phyloP scores from a whole-genome alignment of 2,329 filamentous ascomycete species.

The Ciborinia camelliae region DNA sequence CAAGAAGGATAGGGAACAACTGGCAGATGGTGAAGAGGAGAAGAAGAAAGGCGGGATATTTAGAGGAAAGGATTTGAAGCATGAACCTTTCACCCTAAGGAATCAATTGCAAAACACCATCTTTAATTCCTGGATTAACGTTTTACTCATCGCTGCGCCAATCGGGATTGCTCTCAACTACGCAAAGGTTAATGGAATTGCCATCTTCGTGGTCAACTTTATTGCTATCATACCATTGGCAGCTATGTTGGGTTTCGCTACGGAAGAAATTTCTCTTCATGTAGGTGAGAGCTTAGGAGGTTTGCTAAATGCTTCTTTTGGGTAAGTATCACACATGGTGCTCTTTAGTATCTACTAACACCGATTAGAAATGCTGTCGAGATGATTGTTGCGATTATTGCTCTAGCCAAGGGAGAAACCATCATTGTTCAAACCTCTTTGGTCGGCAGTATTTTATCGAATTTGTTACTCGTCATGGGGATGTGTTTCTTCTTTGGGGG shows the following conservation, averaged over 20 bases:
- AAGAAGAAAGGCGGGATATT: conserved; percentile 34
- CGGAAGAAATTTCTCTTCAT: conserved; percentile 80
- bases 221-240: conserved; percentile 89
- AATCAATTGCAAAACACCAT: conserved; percentile 72
- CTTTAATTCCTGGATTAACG: conserved; percentile 82
- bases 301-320: conserved; percentile 85
- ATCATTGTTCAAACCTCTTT: conserved; percentile 89
- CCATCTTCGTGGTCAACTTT: conserved; percentile 86
- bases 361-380: conserved; percentile 71
- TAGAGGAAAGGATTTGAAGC: conserved; percentile 42
- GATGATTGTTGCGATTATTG: conserved; percentile 83
- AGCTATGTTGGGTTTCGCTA: conserved; percentile 80
- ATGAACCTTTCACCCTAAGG: conserved; percentile 50
- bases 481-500: conserved; percentile 83
- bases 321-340: conserved; percentile 46
- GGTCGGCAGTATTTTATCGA: conserved; percentile 88
- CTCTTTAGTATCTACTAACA: conserved; percentile 30
- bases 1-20: conserved; percentile 21
- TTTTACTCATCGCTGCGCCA: conserved; percentile 74
- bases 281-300: conserved; percentile 85
- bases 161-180: conserved; percentile 75
- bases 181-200: conserved; percentile 54
- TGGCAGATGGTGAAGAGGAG: conserved; percentile 24
- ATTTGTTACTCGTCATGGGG: conserved; percentile 81
- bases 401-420: conserved; percentile 63